A percentile compares a stretch with the other conserved stretches of the same genome.
phyloP scores from a whole-genome alignment of 2,329 filamentous ascomycete genomes.

The Emydomyces testavorans region DNA sequence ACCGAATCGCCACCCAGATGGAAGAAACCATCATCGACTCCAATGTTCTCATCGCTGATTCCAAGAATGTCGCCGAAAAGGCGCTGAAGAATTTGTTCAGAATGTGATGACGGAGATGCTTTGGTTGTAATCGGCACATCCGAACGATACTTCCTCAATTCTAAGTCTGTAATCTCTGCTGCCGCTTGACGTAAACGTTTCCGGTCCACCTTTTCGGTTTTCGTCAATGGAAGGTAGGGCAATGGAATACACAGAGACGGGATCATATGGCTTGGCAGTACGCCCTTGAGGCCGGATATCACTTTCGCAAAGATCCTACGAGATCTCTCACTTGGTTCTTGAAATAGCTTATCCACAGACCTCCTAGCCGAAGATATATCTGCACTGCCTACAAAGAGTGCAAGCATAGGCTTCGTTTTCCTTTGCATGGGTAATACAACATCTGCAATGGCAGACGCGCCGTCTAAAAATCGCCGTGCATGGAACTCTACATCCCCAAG shows the following conservation, averaged over 20 bases:
- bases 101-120: too few species aligned
- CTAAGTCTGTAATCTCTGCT: slow-evolving; percentile 20
- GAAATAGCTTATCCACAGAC: too few species aligned
- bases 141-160: slow-evolving; percentile 8
- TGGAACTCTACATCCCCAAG: slow-evolving; percentile 13
- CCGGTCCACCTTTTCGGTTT: slow-evolving; percentile 14
- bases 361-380: too few species aligned
- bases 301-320: too few species aligned
- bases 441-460: neutral
- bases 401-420: too few species aligned
- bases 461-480: neutral
- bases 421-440: too few species aligned
- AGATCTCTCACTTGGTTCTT: too few species aligned
- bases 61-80: too few species aligned
- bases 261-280: slow-evolving; percentile 12
- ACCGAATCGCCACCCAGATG: slow-evolving; percentile 13
- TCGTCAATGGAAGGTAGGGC: slow-evolving; percentile 9
- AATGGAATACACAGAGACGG: slow-evolving; percentile 26
- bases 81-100: too few species aligned
- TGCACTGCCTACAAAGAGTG: too few species aligned
- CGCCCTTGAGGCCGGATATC: neutral
- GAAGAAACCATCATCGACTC: slow-evolving; percentile 10
- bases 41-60: neutral
- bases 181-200: slow-evolving; percentile 22
- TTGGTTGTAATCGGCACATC: neutral